Evolutionary conservation across 148 eudicot species (phyloP).

Genomic region (Pouteria glomerata): DNA sequence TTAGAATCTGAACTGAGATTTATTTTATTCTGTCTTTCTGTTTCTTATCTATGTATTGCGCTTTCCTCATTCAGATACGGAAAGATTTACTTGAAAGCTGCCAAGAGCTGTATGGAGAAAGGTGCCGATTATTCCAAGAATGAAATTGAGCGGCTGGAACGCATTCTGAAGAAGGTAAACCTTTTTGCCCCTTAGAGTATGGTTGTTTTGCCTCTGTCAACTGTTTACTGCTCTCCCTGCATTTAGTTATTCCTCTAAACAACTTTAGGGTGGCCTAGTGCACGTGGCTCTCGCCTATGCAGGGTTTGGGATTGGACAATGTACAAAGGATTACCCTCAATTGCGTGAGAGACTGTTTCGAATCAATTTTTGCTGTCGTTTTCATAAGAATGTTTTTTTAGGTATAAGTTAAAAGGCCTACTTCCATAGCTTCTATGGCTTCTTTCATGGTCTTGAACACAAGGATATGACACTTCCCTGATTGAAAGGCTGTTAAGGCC

Average conservation of each 20-base stretch:
- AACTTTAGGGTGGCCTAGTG: not conserved
- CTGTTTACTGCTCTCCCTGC: not conserved
- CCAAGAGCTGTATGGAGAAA: slow-evolving; percentile 78
- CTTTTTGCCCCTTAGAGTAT: not conserved
- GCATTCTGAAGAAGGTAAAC: slow-evolving; percentile 82
- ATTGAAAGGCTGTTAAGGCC: not conserved
- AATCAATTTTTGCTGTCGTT: not conserved
- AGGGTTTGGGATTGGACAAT: no score
- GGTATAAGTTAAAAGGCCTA: not conserved
- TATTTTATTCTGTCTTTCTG: not conserved
- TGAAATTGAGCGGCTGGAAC: slow-evolving; percentile 76
- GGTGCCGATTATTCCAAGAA: slow-evolving; percentile 88
- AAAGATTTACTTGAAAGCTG: slow-evolving; percentile 76
- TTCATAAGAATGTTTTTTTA: not conserved
- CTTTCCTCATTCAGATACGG: slow-evolving; percentile 53
- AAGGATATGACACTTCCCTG: not conserved
- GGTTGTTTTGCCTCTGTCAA: not conserved
- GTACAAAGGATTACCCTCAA: no score
- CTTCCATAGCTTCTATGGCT: not conserved
- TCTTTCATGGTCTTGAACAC: not conserved
- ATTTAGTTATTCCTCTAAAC: not conserved
- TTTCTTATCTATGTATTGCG: not conserved
- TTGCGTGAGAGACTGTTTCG: no score
- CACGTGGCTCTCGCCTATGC: no score
- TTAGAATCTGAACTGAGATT: not conserved